phyloP scores from a whole-genome alignment of 345 rosid species.

The Eucalyptus pauciflora region DNA sequence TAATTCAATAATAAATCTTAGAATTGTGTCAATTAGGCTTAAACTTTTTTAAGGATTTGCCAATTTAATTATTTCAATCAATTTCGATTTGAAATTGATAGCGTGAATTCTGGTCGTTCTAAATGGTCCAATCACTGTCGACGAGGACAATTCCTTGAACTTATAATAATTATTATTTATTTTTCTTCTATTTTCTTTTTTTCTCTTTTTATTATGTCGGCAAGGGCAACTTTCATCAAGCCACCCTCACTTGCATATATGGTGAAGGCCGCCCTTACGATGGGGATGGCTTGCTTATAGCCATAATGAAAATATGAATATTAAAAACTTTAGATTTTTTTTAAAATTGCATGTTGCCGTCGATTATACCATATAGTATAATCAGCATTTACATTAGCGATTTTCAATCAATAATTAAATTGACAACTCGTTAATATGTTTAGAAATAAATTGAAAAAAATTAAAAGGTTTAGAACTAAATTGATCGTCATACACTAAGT shows the following conservation, averaged over 20 bases:
- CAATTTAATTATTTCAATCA: not conserved
- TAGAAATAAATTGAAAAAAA: not conserved
- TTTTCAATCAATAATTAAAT: not conserved
- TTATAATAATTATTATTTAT: not conserved
- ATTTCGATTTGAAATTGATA: not conserved
- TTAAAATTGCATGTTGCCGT: rapidly evolving
- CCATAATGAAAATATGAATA: not conserved
- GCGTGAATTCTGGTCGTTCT: rapidly evolving
- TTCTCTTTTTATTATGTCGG: not conserved
- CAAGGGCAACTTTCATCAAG: not conserved
- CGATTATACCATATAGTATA: rapidly evolving
- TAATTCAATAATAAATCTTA: not conserved
- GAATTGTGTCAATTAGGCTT: rapidly evolving
- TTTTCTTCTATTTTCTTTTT: too few relatives aligned
- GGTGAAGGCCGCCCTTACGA: not conserved
- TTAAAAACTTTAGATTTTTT: not conserved
- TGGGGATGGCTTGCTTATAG: not conserved
- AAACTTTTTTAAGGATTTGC: not conserved
- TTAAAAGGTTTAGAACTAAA: rapidly evolving
- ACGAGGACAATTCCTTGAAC: not conserved
- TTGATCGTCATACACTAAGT: rapidly evolving
- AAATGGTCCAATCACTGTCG: rapidly evolving
- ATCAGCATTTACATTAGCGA: rapidly evolving
- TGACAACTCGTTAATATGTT: not conserved
- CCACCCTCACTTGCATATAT: not conserved